These are phyloP conservation scores for Singerocomus rubriflavus DNA, from an alignment of 1,284 basidiomycete species.

Conservation along the genomic window DNA sequence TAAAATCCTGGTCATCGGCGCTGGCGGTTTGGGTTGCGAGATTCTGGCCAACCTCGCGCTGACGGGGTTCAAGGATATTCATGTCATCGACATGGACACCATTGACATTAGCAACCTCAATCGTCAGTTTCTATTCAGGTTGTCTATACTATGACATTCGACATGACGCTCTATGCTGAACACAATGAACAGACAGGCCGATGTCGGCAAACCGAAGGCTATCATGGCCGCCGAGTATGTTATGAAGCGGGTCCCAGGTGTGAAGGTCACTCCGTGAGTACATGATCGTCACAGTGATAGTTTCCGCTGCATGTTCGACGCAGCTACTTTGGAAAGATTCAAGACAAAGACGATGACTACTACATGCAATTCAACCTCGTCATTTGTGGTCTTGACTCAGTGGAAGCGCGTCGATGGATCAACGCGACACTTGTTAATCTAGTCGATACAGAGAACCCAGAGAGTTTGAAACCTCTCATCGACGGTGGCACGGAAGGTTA, in stretches of 20 bases:
- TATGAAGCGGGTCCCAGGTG: conserved; percentile 92
- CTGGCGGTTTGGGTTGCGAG: conserved; percentile 93
- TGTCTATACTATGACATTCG: conserved; percentile 17
- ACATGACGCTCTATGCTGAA: neutral
- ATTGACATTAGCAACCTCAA: conserved; percentile 99
- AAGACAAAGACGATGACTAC: conserved; percentile 95
- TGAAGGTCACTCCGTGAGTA: conserved; percentile 88
- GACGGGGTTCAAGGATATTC: conserved; percentile 95
- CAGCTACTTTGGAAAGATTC: conserved; percentile 96
- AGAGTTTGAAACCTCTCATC: conserved; percentile 96
- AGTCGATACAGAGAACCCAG: conserved; percentile 87
- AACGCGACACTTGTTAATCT: conserved; percentile 96
- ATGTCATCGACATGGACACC: conserved; percentile 99
- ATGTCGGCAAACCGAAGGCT: conserved; percentile 95
- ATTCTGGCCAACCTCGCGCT: conserved; percentile 92
- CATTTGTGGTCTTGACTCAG: conserved; percentile 97
- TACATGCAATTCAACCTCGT: conserved; percentile 97
- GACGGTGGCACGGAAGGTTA: conserved; percentile 98
- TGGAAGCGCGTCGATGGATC: conserved; percentile 97
- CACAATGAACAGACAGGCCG: conserved; percentile 59
- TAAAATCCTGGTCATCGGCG: conserved; percentile 97
- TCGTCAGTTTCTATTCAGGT: conserved; percentile 98
- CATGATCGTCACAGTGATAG: neutral
- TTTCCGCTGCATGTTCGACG: conserved; percentile 17
- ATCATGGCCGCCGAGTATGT: conserved; percentile 92